Percentiles rank a stretch among this genome's conserved stretches.
Conservation (phyloP, 345 rosid genomes). For the Camelina hispida region DNA sequence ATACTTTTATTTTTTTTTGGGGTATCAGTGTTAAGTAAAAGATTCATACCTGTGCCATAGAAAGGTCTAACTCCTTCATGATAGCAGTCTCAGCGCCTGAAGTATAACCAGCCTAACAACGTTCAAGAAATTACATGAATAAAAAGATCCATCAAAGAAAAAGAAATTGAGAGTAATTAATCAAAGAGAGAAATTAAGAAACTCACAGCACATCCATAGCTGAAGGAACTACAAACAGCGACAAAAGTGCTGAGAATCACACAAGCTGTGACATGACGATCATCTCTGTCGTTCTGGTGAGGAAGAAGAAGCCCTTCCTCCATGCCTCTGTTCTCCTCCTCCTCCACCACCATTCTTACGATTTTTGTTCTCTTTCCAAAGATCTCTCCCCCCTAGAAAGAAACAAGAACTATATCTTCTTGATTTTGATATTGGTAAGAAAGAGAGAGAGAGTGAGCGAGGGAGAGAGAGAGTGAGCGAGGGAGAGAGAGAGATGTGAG, state of each 20-base stretch:
- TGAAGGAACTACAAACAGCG: constrained; percentile 52
- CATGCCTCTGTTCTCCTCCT: constrained; percentile 29
- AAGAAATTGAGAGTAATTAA: background rate
- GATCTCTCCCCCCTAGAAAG: too few relatives aligned
- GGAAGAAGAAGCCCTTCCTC: constrained; percentile 42
- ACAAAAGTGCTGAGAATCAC: constrained; percentile 52
- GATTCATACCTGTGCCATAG: constrained; percentile 54
- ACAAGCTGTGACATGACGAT: constrained; percentile 31
- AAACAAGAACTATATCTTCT: background rate
- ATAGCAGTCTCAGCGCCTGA: constrained; percentile 64
- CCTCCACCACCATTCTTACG: constrained; percentile 29
- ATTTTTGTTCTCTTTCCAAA: background rate
- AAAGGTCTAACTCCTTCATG: constrained; percentile 59
- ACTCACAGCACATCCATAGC: constrained; percentile 54
- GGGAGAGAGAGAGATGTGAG: too few relatives aligned
- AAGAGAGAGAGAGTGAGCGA: background rate
- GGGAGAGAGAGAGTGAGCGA: background rate
- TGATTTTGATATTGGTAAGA: background rate
- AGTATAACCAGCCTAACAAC: constrained; percentile 53
- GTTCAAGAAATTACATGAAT: background rate
- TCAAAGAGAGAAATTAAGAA: constrained; percentile 3
- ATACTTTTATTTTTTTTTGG: too few relatives aligned
- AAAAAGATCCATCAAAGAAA: background rate
- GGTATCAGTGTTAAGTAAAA: background rate
- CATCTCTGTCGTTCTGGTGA: constrained; percentile 31